Base-by-base conservation (phyloP, 169 alveolate genomes). In the Cyclospora cayetanensis region DNA sequence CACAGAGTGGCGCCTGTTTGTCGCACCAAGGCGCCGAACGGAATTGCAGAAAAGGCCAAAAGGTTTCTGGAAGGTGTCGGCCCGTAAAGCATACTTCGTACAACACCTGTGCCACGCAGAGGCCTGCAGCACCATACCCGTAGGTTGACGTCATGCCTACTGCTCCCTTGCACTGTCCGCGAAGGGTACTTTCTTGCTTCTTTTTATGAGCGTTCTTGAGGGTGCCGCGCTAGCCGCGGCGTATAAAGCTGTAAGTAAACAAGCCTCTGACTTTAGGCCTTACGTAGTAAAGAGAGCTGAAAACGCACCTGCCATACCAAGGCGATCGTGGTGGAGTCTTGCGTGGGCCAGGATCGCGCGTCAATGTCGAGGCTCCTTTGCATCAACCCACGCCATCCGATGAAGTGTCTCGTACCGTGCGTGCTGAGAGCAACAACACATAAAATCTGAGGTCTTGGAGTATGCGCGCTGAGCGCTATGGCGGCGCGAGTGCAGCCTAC, bases 21-120 rank as follows among this genome's bases (percentile, higher is more conserved):
- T n/a, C 89, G 46, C 68, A 80, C 89, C 89, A 80, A 25, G 89
- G 89, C 11, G 89, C 89, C 27, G 89, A 80, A n/a, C 35, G 43
- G 25, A 80, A 80, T 9, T 50, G 55, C 53, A 11, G 35, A 25
- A 80, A 80, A 25, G 55, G 89, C 11, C 53, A 39, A 7, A 50
- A 1, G 15, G 74, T 74, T 18, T 46, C 89, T 80, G 70, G 5
- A 53, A 80, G 34, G 9, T 50, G 53, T 35, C 50, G 74, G 35
- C 89, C 74, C 89, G 31, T 52, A 18, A 80, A 80, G 39, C 34
- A 2, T 31, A 80, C 74, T 53, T 80, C 89, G 34, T 50, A 80
- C 27, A 80, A 53, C 22, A 80, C 53, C 37, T 80, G 89, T 46
- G 89, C 89, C 37, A 80, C 42, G 76, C 89, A 80, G 4, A 5